These are phyloP conservation scores for Citeromyces nyonsensis DNA, from an alignment of 805 yeast genomes.

Conservation along the genomic window DNA sequence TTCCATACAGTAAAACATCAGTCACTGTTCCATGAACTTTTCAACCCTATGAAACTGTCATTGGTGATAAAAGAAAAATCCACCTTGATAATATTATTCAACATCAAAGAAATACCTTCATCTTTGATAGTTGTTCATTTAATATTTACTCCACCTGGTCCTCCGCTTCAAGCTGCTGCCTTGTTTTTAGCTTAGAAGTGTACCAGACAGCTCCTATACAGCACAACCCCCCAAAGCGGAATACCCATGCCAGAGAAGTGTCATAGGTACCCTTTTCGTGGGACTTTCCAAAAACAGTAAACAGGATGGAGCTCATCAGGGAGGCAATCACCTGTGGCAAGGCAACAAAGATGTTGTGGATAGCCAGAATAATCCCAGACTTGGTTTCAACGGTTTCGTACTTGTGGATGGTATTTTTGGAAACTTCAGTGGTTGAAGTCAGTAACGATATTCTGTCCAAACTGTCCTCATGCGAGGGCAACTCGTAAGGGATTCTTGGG, in stretches of 20 bases:
- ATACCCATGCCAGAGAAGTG: constrained; percentile 38
- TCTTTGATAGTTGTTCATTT: no score
- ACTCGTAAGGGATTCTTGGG: no score
- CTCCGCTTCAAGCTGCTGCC: constrained; percentile 18
- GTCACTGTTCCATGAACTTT: no score
- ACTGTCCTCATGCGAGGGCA: not conserved
- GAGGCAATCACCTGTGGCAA: constrained; percentile 42
- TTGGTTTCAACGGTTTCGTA: constrained; percentile 31
- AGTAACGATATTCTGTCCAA: not conserved
- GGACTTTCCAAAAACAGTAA: constrained; percentile 20
- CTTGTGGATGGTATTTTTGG: constrained; percentile 6
- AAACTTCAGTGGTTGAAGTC: not conserved
- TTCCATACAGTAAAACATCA: no score
- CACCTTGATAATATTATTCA: no score
- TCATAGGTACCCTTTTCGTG: no score
- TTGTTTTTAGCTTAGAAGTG: constrained; percentile 25
- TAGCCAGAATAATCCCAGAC: constrained; percentile 39
- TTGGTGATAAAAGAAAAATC: no score
- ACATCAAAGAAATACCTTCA: no score
- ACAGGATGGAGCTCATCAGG: constrained; percentile 27
- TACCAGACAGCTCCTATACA: constrained; percentile 27
- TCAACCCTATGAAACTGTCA: no score
- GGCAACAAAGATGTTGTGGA: constrained; percentile 43
- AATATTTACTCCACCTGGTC: constrained; percentile 16
- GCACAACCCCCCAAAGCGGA: constrained; percentile 36